phyloP scores from a whole-genome alignment of 805 yeast species.

The Metschnikowia gruessii region DNA sequence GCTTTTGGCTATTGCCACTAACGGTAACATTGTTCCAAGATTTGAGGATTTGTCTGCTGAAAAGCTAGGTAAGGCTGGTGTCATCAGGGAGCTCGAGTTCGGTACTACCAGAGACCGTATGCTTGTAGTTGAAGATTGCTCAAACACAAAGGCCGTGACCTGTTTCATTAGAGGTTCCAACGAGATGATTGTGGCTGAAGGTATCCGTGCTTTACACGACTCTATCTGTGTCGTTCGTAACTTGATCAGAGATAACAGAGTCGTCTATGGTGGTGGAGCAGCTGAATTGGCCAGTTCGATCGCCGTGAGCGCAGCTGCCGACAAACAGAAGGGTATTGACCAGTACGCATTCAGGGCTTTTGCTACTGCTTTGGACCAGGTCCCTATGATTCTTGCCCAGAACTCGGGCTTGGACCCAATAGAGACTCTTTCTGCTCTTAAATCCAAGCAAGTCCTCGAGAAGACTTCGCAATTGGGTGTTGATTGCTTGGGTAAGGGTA shows the following conservation, averaged over 20 bases:
- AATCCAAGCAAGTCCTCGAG: conserved; percentile 80
- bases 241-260: conserved; percentile 83
- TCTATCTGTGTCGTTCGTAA: conserved; percentile 97
- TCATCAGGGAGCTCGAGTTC: conserved; percentile 81
- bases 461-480: conserved; percentile 75
- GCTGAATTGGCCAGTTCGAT: conserved; percentile 93
- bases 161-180: conserved; percentile 93
- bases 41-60: conserved; percentile 84
- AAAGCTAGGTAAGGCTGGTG: conserved; percentile 87
- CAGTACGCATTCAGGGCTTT: conserved; percentile 98
- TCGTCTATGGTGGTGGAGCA: conserved; percentile 99
- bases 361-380: conserved; percentile 82
- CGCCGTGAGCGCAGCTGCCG: conserved; percentile 89
- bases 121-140: conserved; percentile 89
- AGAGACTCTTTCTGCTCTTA: conserved; percentile 79
- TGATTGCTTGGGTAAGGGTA: conserved; percentile 86
- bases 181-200: conserved; percentile 97
- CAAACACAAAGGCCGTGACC: conserved; percentile 85
- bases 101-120: conserved; percentile 97
- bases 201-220: conserved; percentile 93
- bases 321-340: conserved; percentile 89
- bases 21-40: conserved; percentile 95
- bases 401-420: conserved; percentile 95
- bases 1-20: conserved; percentile 93
- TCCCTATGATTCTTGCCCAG: conserved; percentile 94